Evolutionary conservation across 2,329 filamentous ascomycete species (phyloP).

Genomic region (Aspergillus transmontanensis): DNA sequence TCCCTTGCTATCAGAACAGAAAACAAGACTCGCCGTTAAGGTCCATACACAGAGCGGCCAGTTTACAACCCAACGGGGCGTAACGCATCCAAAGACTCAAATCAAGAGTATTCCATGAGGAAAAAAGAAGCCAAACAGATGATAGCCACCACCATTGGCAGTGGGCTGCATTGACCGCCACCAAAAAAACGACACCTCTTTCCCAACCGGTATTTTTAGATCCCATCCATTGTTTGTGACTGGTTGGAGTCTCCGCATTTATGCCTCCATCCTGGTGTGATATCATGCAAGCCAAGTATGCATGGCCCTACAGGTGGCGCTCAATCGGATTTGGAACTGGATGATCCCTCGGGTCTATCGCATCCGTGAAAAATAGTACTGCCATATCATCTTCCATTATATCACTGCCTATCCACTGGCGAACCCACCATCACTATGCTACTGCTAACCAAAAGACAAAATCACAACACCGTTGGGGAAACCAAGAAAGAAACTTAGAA

Average conservation of each 20-base stretch:
- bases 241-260: neutral
- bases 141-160: neutral
- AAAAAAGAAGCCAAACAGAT: neutral
- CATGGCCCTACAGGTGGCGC: constrained; percentile 1
- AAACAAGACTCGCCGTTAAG: neutral
- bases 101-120: neutral
- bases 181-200: neutral
- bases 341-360: neutral
- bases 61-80: neutral
- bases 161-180: constrained; percentile 1
- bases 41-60: neutral
- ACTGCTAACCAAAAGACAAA: neutral
- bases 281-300: constrained; percentile 5
- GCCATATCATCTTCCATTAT: neutral
- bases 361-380: neutral
- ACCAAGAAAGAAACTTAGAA: neutral
- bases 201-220: neutral
- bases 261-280: constrained; percentile 1
- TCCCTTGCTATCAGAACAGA: neutral
- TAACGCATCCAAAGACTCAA: neutral
- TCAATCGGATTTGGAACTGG: neutral
- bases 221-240: neutral
- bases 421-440: neutral
- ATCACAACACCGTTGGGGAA: neutral
- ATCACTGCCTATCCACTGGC: neutral